Evolutionary conservation across 768 basidiomycete species (phyloP), one percentile per base, ranked within the genome.

Genomic region (Suillus paluster): DNA sequence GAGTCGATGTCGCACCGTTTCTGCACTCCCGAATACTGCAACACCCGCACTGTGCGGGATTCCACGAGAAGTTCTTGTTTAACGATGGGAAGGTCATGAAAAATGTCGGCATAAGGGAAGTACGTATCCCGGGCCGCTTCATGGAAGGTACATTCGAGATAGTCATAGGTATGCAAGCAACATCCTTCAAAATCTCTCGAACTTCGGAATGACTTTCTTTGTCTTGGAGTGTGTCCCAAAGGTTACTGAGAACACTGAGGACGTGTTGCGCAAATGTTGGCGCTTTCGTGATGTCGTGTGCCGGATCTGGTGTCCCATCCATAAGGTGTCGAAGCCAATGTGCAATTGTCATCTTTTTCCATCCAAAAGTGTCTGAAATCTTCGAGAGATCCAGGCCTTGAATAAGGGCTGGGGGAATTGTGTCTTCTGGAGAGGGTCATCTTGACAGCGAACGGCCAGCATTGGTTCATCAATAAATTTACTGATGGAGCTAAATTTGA

Each of bases 71-170:
- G 15, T 2, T 55, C 53, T 19, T 77, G 81, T 38, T 23, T 38
- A 12, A 93, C 85, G 48, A 92, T 84, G 1, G 94, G 87, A 21
- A 95, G 78, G 72, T 97, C 95, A 23, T 84, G 84, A 73, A 98
- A 97, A 19, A 98, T 79, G 66, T 92, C 85, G 15, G 89, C 95
- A 62, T 86, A 91, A 12, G 88, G 77, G 69, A 97, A 95, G 75
- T 96, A 97, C 4, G 89, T 78, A 46, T 95, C 85, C 4, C 73
- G 70, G 96, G 92, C 19, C 72, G 70, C 14, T 74, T 76, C 54
- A 55, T 55, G 36, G 2, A 4, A 39, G 15, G 1, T 38, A 1
- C 2, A 10, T 4, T 6, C 14, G 53, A 17, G 36, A 19, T 39
- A 9, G 86, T 85, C 0, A 92, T 94, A 1, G 92, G 92, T 45